Conservation (phyloP, 768 basidiomycete genomes). For the Hemileccinum rubropunctum region DNA sequence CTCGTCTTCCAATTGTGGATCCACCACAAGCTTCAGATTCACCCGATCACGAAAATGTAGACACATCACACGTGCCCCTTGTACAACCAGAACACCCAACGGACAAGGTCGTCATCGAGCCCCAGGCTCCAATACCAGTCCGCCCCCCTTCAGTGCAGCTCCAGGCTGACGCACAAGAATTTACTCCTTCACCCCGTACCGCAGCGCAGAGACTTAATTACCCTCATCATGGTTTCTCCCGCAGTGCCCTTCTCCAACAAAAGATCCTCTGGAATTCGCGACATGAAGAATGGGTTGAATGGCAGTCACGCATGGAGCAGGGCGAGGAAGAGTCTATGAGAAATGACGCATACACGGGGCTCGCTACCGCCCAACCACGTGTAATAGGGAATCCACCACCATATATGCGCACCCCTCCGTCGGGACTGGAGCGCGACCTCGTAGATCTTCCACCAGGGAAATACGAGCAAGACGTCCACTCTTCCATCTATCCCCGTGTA, state of each 20-base stretch:
- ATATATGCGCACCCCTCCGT: slow-evolving; percentile 20
- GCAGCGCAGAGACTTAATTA: slow-evolving; percentile 42
- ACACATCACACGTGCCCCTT: slow-evolving; percentile 6
- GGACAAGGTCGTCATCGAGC: slow-evolving; percentile 19
- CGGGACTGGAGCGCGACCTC: slow-evolving; percentile 33
- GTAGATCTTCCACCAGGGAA: slow-evolving; percentile 1
- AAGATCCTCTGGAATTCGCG: slow-evolving; percentile 64
- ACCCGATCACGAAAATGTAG: slow-evolving; percentile 13
- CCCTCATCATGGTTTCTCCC: slow-evolving; percentile 60
- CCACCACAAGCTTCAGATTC: slow-evolving; percentile 10
- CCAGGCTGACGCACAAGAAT: not conserved
- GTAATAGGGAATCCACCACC: slow-evolving; percentile 9
- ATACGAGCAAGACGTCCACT: slow-evolving; percentile 16
- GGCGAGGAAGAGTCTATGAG: not conserved
- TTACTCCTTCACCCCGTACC: slow-evolving; percentile 3
- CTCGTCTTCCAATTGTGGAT: slow-evolving; percentile 1
- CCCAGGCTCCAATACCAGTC: slow-evolving; percentile 23
- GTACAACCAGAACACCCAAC: slow-evolving; percentile 7
- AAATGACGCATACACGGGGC: slow-evolving; percentile 29
- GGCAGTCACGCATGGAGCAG: slow-evolving; percentile 21
- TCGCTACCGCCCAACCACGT: slow-evolving; percentile 9
- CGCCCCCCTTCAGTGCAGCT: slow-evolving; percentile 12
- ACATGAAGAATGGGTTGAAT: slow-evolving; percentile 49
- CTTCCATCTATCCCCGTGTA: slow-evolving; percentile 51
- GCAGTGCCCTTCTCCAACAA: slow-evolving; percentile 53